Percentiles rank a stretch among this genome's conserved stretches.
Evolutionary conservation across 2,329 filamentous ascomycete species (phyloP).

Genomic region (Hortaea sp.): DNA sequence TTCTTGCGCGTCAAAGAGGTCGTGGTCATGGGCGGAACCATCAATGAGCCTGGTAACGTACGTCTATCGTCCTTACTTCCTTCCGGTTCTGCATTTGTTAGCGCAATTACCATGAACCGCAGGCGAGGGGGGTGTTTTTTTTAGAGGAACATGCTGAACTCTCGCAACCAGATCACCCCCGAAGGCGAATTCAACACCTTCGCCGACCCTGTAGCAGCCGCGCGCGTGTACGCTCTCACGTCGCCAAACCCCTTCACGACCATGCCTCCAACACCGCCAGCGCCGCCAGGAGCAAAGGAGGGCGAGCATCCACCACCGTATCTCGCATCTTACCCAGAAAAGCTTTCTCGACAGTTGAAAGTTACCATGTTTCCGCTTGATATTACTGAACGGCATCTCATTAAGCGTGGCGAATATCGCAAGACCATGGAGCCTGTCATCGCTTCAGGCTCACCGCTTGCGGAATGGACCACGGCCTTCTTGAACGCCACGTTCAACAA

Average conservation of each 20-base stretch:
- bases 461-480: conserved; percentile 37
- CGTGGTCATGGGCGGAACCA: conserved; percentile 87
- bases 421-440: conserved; percentile 20
- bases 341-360: conserved; percentile 32
- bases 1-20: conserved; percentile 86
- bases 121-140: background rate
- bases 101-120: background rate
- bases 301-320: conserved; percentile 21
- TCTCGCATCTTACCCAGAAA: conserved; percentile 31
- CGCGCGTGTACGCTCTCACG: conserved; percentile 40
- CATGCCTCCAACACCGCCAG: conserved; percentile 58
- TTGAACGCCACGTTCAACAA: conserved; percentile 37
- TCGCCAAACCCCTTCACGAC: conserved; percentile 58
- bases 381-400: conserved; percentile 35
- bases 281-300: conserved; percentile 19
- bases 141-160: conserved; percentile 29
- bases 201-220: conserved; percentile 54
- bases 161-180: conserved; percentile 50
- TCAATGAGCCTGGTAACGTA: conserved; percentile 68
- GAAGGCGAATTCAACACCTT: conserved; percentile 93
- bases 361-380: conserved; percentile 41
- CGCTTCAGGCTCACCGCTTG: conserved; percentile 30
- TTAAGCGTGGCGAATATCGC: conserved; percentile 31
- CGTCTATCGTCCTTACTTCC: conserved; percentile 7
- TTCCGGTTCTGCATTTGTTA: background rate